These are phyloP conservation scores for Sporothrix humicola DNA, from an alignment of 2,329 filamentous ascomycete genomes.

Conservation along the genomic window DNA sequence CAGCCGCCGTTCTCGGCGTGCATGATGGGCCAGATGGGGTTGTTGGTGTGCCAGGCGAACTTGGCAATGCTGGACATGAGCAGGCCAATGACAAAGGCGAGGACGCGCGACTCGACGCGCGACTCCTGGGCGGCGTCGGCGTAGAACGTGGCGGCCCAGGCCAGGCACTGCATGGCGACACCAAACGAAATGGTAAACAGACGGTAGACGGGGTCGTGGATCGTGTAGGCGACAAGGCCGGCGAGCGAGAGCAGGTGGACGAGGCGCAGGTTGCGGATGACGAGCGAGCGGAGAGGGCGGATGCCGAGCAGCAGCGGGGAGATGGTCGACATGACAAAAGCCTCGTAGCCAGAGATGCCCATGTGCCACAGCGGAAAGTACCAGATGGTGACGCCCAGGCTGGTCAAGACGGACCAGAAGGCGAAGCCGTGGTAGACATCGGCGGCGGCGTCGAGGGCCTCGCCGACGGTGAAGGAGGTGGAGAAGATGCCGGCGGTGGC, in stretches of 20 bases:
- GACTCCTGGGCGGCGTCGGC: conserved; percentile 75
- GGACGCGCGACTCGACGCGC: conserved; percentile 79
- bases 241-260: conserved; percentile 75
- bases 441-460: conserved; percentile 78
- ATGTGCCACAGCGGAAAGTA: conserved; percentile 99
- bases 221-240: conserved; percentile 79
- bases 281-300: conserved; percentile 68
- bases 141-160: conserved; percentile 82
- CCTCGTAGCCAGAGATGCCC: conserved; percentile 97
- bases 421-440: conserved; percentile 94
- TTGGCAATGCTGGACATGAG: conserved; percentile 87
- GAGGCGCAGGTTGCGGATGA: conserved; percentile 70
- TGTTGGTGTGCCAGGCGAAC: conserved; percentile 92
- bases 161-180: conserved; percentile 78
- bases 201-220: conserved; percentile 73
- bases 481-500: conserved; percentile 70
- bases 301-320: conserved; percentile 81
- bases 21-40: conserved; percentile 96
- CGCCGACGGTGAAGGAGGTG: conserved; percentile 73
- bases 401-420: conserved; percentile 95
- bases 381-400: conserved; percentile 88
- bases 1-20: conserved; percentile 87
- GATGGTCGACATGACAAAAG: conserved; percentile 80
- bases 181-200: conserved; percentile 83
- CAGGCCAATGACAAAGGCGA: conserved; percentile 81